phyloP scores from a whole-genome alignment of 257 asterid species.

The Solanum gracilifrons region DNA sequence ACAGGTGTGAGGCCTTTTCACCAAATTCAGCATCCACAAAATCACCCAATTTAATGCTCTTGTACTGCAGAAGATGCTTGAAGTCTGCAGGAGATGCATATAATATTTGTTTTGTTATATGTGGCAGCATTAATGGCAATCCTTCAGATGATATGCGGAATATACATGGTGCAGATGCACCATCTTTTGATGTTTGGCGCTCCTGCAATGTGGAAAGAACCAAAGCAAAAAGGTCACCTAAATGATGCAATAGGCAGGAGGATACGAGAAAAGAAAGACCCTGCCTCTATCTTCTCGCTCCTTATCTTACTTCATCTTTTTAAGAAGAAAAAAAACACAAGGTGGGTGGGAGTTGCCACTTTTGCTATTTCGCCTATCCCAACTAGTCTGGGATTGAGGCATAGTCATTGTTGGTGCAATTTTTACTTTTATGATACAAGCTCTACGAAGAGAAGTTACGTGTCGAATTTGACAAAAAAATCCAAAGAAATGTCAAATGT shows the following conservation, averaged over 20 bases:
- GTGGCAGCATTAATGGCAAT: slow-evolving; percentile 77
- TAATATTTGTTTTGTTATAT: slow-evolving; percentile 66
- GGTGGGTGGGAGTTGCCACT: background rate
- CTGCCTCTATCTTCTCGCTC: background rate
- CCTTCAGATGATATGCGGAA: slow-evolving; percentile 98
- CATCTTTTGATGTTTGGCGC: slow-evolving; percentile 86
- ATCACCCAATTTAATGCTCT: slow-evolving; percentile 60
- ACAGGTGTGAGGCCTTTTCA: slow-evolving; percentile 54
- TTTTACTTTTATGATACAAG: background rate
- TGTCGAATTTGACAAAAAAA: background rate
- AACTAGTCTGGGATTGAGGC: background rate
- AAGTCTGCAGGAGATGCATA: slow-evolving; percentile 63
- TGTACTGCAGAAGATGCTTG: slow-evolving; percentile 76
- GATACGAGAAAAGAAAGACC: background rate
- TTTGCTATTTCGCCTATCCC: background rate
- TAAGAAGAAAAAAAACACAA: background rate
- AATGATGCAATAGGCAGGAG: background rate
- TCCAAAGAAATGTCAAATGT: background rate
- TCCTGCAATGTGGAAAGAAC: slow-evolving; percentile 40
- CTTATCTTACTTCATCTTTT: background rate
- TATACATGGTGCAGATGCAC: slow-evolving; percentile 58
- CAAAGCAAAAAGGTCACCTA: background rate
- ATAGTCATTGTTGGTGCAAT: background rate
- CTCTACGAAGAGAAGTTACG: background rate
- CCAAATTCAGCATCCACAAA: slow-evolving; percentile 56